Conservation (phyloP, 805 yeast species). For the Pichia exigua region DNA sequence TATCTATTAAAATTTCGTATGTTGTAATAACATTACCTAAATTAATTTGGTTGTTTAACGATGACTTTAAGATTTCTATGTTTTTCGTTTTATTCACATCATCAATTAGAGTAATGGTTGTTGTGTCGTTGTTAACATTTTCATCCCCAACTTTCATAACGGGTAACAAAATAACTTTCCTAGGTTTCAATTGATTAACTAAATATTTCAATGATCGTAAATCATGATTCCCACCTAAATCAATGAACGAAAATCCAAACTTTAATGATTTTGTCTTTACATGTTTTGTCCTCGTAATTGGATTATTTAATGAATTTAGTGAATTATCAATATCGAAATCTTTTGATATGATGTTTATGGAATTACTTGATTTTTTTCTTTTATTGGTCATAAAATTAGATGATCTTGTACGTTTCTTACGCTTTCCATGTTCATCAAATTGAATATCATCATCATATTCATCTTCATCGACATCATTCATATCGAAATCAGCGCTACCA, state of each 20-base stretch:
- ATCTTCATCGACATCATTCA: slow-evolving; percentile 14
- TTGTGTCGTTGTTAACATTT: slow-evolving; percentile 12
- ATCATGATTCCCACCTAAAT: slow-evolving; percentile 79
- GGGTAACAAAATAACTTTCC: slow-evolving; percentile 48
- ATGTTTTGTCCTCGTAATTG: slow-evolving; percentile 12
- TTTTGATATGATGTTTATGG: not conserved
- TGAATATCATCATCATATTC: slow-evolving; percentile 17
- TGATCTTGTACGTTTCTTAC: slow-evolving; percentile 16
- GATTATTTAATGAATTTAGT: slow-evolving; percentile 21
- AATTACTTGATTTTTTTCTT: not conserved
- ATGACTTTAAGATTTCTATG: slow-evolving; percentile 25
- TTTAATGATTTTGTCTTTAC: slow-evolving; percentile 29
- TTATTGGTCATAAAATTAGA: not conserved
- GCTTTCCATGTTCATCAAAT: slow-evolving; percentile 16
- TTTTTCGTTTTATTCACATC: slow-evolving; percentile 15
- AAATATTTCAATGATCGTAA: slow-evolving; percentile 72
- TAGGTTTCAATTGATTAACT: slow-evolving; percentile 71
- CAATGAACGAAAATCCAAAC: slow-evolving; percentile 65
- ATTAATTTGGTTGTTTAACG: slow-evolving; percentile 34
- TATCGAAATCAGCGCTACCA: not conserved
- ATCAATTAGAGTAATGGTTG: slow-evolving; percentile 8
- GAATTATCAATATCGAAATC: slow-evolving; percentile 12
- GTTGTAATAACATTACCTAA: slow-evolving; percentile 47
- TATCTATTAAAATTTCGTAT: slow-evolving; percentile 62
- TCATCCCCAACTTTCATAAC: slow-evolving; percentile 14